A percentile compares a stretch with the other conserved stretches of the same genome.
These are phyloP conservation scores for Nepenthes gracilis DNA, from an alignment of 148 eudicot genomes.

Conservation along the genomic window DNA sequence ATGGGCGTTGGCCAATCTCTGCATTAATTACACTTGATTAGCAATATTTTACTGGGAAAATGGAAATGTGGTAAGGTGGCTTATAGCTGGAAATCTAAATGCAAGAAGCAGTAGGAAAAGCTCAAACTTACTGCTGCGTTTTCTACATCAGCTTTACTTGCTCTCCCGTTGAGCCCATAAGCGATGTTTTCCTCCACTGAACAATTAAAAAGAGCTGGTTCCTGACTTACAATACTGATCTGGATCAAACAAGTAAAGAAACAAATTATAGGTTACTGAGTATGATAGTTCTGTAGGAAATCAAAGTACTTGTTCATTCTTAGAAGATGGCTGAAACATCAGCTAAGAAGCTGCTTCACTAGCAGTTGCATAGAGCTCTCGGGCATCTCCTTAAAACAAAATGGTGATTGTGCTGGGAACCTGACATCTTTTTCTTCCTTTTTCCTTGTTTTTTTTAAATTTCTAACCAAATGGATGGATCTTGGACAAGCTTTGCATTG, in stretches of 20 bases:
- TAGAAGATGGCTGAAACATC: no score
- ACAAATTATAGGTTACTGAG: neutral
- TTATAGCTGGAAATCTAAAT: neutral
- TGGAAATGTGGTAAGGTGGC: neutral
- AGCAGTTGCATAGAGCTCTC: no score
- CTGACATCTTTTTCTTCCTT: no score
- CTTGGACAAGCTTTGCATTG: no score
- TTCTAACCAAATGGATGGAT: no score
- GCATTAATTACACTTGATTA: constrained; percentile 5
- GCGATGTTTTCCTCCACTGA: constrained; percentile 86
- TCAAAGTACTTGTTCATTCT: no score
- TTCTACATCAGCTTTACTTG: constrained; percentile 55
- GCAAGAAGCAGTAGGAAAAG: neutral
- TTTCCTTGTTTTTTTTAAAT: no score
- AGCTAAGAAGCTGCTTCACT: neutral
- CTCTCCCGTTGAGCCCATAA: constrained; percentile 73
- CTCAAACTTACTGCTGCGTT: constrained; percentile 66
- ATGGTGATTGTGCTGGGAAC: neutral
- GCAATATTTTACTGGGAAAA: neutral
- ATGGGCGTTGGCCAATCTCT: constrained; percentile 98
- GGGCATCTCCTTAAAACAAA: neutral
- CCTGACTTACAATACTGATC: constrained; percentile 97
- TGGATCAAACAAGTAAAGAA: constrained; percentile 11
- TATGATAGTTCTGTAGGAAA: no score
- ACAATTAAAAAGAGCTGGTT: constrained; percentile 91